Evolutionary conservation across 2,329 filamentous ascomycete species (phyloP).

Genomic region (Penicillium expansum): DNA sequence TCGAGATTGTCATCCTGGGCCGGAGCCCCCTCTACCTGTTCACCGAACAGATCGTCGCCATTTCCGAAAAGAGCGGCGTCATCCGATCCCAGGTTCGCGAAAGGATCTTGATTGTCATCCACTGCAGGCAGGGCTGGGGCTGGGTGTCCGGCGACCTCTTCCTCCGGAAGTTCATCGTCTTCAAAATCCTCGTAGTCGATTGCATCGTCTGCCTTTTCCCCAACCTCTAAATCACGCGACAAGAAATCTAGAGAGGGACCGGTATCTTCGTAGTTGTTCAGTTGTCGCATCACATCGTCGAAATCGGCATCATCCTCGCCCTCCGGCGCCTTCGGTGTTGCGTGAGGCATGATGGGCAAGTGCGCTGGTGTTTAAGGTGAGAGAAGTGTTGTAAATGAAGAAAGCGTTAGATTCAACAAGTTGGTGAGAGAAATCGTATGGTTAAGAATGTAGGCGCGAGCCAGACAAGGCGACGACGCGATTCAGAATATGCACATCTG

Average conservation of each 20-base stretch:
- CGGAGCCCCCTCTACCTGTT: conserved; percentile 23
- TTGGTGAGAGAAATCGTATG: conserved; percentile 2
- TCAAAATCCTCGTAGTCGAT: conserved; percentile 88
- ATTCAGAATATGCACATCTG: conserved; percentile 12
- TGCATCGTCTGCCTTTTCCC: conserved; percentile 87
- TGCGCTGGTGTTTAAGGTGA: neutral
- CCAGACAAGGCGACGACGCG: conserved; percentile 10
- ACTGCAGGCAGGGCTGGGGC: conserved; percentile 36
- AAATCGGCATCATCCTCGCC: conserved; percentile 41
- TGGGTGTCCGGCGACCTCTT: conserved; percentile 30
- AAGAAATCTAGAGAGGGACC: conserved; percentile 42
- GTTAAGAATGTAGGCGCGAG: conserved; percentile 2
- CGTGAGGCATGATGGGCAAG: conserved; percentile 38
- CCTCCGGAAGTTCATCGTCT: conserved; percentile 83
- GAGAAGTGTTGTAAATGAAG: neutral
- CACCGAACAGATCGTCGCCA: conserved; percentile 28
- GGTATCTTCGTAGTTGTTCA: conserved; percentile 39
- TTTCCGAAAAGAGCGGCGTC: conserved; percentile 41
- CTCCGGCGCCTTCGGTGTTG: conserved; percentile 31
- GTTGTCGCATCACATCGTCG: conserved; percentile 42
- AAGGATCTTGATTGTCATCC: conserved; percentile 54
- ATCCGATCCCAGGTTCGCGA: conserved; percentile 30
- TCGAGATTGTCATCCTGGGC: conserved; percentile 43
- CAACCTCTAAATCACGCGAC: conserved; percentile 42
- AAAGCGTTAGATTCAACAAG: neutral